Evolutionary conservation across 768 basidiomycete genomes (phyloP).

Genomic region (Boletus rubroflammeus): DNA sequence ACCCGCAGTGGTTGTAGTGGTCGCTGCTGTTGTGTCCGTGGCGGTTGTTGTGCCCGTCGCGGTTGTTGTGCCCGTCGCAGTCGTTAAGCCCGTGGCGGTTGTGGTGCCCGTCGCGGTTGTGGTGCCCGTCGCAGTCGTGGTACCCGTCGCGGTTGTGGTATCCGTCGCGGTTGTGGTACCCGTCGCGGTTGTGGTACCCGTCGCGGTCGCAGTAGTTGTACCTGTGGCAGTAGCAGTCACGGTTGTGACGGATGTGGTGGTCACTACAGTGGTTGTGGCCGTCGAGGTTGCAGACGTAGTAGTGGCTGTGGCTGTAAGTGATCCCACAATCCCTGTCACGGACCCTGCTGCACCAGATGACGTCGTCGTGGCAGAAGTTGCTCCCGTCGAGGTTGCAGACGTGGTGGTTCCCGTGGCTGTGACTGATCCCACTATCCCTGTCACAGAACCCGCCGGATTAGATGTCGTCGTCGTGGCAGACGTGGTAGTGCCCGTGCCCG

Average conservation of each 20-base stretch:
- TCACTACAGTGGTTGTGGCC: not conserved
- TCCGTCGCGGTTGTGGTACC: not conserved
- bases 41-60: not conserved
- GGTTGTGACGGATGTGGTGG: not conserved
- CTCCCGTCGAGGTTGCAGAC: not conserved
- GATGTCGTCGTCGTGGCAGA: slow-evolving; percentile 4
- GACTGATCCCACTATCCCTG: slow-evolving; percentile 1
- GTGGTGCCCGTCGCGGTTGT: not conserved
- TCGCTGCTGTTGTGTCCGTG: not conserved
- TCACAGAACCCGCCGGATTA: not conserved
- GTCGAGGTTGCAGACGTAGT: not conserved
- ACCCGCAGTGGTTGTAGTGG: not conserved
- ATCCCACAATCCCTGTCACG: not conserved
- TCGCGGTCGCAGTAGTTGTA: not conserved
- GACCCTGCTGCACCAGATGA: not conserved
- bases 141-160: not conserved
- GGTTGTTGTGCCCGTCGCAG: not conserved
- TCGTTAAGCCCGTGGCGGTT: not conserved
- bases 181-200: not conserved
- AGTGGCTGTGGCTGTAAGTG: not conserved
- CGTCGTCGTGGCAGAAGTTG: not conserved
- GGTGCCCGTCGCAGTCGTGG: not conserved
- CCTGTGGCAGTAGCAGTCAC: not conserved
- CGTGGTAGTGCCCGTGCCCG: not conserved
- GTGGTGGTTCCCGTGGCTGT: not conserved